Base-by-base conservation (phyloP, 805 yeast genomes). In the Schwanniomyces pseudopolymorphus region DNA sequence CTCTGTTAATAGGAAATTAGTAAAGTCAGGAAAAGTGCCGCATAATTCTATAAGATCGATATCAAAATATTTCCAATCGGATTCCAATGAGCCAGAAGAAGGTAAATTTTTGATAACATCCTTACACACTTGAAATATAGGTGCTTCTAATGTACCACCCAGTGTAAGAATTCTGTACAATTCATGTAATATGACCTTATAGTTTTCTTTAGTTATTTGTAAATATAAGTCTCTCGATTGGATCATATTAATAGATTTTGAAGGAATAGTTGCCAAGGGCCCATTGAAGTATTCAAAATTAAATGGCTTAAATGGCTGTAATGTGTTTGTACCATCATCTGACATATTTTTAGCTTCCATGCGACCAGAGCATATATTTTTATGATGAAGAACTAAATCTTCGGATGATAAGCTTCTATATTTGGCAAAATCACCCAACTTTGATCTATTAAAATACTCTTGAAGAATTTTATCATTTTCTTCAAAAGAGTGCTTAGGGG, bases 71-170 rank as follows among this genome's bases (percentile, higher is more conserved):
- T 20, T 31, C 33, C 21, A 28, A 28, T 17, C 17, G 3, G 17
- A 31, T 9, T 39, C n/a, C 11, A 42, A 42, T 5, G 16, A 14
- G 17, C 46, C 31, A 36, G 25, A 10, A 8, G 33, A 20, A 22
- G 19, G 36, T 17, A 40, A 11, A 13, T 20, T 43, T 6, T 22
- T 39, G 14, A 50, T 46, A 3, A 50, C 46, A 21, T 45, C 52
- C 10, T 47, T 33, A 8, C 59, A 59, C 45, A 51, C 48, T 35
- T 49, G 49, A 16, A 63, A 48, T 5, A 57, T 33, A 2, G 74
- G 73, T 9, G 66, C 37, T 43, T 71, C 75, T 9, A 72, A 45
- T 2, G 51, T 40, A 2, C 77, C 78, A 1, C 68, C 75, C 5
- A 44, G 50, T 45, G 62, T 64, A 42, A 73, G 57, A 19, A 72